These are phyloP conservation scores for Musa itinerans DNA, from an alignment of 176 grass and related monocot species.

Conservation along the genomic window DNA sequence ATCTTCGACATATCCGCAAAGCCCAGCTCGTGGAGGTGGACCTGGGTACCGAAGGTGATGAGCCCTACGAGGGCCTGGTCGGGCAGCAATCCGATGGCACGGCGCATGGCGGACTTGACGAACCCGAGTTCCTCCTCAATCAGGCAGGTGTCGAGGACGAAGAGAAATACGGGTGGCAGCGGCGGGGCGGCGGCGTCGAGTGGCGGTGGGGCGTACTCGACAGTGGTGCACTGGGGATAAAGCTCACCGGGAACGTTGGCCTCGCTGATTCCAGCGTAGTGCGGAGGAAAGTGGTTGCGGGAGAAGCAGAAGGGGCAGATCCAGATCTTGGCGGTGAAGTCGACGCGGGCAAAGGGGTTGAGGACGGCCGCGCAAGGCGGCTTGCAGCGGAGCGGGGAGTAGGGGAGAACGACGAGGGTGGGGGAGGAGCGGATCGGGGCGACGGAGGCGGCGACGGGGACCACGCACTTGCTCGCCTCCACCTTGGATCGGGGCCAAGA, in stretches of 20 bases:
- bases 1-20: conserved; percentile 94
- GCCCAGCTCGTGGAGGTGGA: conserved; percentile 88
- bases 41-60: conserved; percentile 91
- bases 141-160: conserved; percentile 88
- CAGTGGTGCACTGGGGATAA: conserved; percentile 71
- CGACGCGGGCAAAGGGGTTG: conserved; percentile 85
- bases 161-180: conserved; percentile 71
- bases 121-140: conserved; percentile 95
- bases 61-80: conserved; percentile 88
- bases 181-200: conserved; percentile 25
- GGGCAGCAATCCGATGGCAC: conserved; percentile 72
- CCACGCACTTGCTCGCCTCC: conserved; percentile 91
- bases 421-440: conserved; percentile 46
- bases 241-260: conserved; percentile 80
- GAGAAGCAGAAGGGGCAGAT: conserved; percentile 97
- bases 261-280: conserved; percentile 83
- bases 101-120: conserved; percentile 75
- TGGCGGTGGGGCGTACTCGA: conserved; percentile 57
- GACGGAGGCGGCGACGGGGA: conserved; percentile 67
- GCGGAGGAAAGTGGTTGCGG: conserved; percentile 84
- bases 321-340: conserved; percentile 98
- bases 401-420: conserved; percentile 45
- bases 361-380: conserved; percentile 64
- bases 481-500: conserved; percentile 87
- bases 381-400: conserved; percentile 86